Conservation (phyloP, 495 filamentous ascomycete genomes). For the Penicillium mononematosum region DNA sequence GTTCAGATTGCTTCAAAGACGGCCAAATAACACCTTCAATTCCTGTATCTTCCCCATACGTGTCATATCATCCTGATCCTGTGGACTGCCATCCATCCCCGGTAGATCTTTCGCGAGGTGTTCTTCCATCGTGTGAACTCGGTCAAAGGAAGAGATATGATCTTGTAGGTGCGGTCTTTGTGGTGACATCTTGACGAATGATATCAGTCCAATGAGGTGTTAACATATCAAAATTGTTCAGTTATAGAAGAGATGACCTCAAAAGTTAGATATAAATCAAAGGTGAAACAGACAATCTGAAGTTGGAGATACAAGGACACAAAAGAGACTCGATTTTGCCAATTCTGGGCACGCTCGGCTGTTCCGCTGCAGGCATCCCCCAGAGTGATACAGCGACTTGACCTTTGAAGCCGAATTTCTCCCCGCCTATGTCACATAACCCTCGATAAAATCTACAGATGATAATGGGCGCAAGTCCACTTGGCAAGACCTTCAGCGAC, state of each 20-base stretch:
- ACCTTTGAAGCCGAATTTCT: neutral
- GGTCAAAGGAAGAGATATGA: neutral
- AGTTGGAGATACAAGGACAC: too few species aligned
- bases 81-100: conserved; percentile 1
- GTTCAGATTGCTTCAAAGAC: neutral
- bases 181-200: neutral
- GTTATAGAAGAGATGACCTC: too few species aligned
- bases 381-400: conserved; percentile 1
- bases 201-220: fast-evolving
- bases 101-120: neutral
- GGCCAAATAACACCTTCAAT: conserved; percentile 9
- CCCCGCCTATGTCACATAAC: neutral
- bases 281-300: neutral
- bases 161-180: neutral
- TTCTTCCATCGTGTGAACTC: neutral
- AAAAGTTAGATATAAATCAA: too few species aligned
- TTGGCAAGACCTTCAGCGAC: neutral
- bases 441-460: neutral
- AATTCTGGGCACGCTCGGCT: neutral
- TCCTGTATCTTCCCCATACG: conserved; percentile 25
- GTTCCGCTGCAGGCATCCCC: neutral
- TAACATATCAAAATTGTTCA: too few species aligned
- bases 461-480: neutral
- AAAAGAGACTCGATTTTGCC: neutral
- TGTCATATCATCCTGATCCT: conserved; percentile 16